Conservation (phyloP, 352 stramenopile genomes). For the Phytophthora brassicae region DNA sequence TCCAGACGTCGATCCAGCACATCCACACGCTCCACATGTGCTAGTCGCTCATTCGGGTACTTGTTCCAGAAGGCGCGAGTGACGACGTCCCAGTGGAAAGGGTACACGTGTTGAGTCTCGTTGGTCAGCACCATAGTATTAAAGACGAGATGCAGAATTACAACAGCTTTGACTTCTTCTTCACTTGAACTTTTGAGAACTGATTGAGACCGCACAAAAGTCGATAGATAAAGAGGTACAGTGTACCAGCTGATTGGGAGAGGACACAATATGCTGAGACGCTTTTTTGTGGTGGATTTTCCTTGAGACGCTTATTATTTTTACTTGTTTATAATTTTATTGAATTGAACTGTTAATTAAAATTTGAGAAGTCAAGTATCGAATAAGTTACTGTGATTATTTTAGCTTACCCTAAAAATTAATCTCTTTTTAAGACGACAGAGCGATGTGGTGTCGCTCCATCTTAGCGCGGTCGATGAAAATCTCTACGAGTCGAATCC, state of each 20-base stretch:
- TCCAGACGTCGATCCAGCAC: constrained; percentile 78
- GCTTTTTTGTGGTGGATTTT: too few relatives aligned
- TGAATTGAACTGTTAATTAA: too few relatives aligned
- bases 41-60: constrained; percentile 79
- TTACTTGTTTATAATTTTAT: too few relatives aligned
- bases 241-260: neutral
- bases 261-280: constrained; percentile 2
- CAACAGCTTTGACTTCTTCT: too few relatives aligned
- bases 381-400: constrained; percentile 40
- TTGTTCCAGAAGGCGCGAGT: constrained; percentile 90
- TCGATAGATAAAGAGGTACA: neutral
- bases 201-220: constrained; percentile 6
- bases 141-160: neutral
- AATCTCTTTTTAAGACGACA: constrained; percentile 14
- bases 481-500: constrained; percentile 65
- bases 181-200: constrained; percentile 9
- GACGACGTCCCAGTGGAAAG: constrained; percentile 84
- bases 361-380: too few relatives aligned
- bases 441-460: constrained; percentile 32
- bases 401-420: too few relatives aligned
- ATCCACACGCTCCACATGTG: constrained; percentile 83
- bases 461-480: constrained; percentile 72
- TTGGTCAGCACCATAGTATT: constrained; percentile 74
- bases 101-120: constrained; percentile 76
- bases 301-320: too few relatives aligned